Base-by-base conservation (phyloP, 805 yeast species). In the Suhomyces emberorum region DNA sequence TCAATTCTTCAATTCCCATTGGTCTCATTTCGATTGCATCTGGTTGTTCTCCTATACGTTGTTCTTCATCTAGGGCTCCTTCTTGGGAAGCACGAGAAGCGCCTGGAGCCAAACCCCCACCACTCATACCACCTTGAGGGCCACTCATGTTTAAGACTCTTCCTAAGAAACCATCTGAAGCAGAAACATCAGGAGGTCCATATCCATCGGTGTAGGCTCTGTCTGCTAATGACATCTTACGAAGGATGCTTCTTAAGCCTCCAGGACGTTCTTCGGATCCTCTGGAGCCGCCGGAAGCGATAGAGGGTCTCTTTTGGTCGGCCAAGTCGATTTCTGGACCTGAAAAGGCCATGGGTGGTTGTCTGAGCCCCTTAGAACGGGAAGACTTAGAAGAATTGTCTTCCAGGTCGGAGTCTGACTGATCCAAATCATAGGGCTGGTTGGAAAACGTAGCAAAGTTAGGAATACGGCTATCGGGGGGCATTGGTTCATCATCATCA, bases 1-100 rank as follows among this genome's bases (percentile, higher is more conserved):
- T 65, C 21, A 74, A 56, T 21, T 63, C 57, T 3, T 61, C 69
- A 25, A 69, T 64, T 31, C 69, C 67, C 30, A 77, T 43, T 16
- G 59, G 62, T 12, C 59, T 60, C 65, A 74, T 49, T 39, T 74
- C 79, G 9, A 76, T 63, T n/a, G 62, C 60, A 30, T 63, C 63
- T 7, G 51, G 51, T n/a, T 45, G 38, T 16, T 35, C 38, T 2
- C 47, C 51, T 1, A 45, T 47, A 20, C 36, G 41, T 25, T 47
- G 44, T 20, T 57, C 61, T 32, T 53, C 60, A 30, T 57, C 62
- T 15, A 38, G 17, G 1, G 32, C 28, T 15, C 42, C 48, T 7
- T 52, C 57, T 9, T 39, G 18, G 3, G 47, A 39, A 5, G 31
- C 16, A 10, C 40, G 43, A 1, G 59, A 32, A 2, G 68, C 73